Evolutionary conservation across 2,329 filamentous ascomycete species (phyloP), one percentile per base, ranked within the genome.

Genomic region (Arthrinium puccinioides): DNA sequence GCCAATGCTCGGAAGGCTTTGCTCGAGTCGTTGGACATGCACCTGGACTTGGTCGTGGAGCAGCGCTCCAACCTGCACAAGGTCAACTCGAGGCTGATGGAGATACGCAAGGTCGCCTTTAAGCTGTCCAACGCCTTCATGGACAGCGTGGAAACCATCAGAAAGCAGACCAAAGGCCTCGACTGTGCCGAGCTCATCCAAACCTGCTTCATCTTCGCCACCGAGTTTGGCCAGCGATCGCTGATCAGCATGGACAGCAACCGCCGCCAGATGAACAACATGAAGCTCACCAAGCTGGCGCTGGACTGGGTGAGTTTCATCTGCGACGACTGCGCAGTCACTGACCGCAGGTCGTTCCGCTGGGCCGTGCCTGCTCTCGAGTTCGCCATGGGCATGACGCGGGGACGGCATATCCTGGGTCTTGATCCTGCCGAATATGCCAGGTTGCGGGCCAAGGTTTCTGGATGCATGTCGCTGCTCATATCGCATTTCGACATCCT

Each of bases 401-500:
- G 87, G 36, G 92, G 92, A 9, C 82, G 89, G 41, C 89, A 95
- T 52, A 94, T 98, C 32, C 65, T 98, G n/a, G 86, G 83, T 1
- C 79, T 98, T 42, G 87, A 83, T 27, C 87, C 95, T 41, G 77
- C 84, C 27, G 90, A 98, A 54, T 98, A 95, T 57, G 76, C 81
- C 6, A 80, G 74, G 45, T 69, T 98, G 44, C 78, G 90, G 30
- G 72, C 79, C 40, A 97, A 96, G 60, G 92, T 98, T 5, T 88
- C 88, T 8, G 90, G 90, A 1, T 98, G 92, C 60, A 98, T 98
- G 92, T 89, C 87, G 15, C 74, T 98, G 18, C 71, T 98, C 33
- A 97, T 98, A 48, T 96, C 89, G 9, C 92, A 98, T 61, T 98
- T 98, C 53, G 92, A 98, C 60, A 97, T 98, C 61, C 95, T 98